Base-by-base conservation (phyloP, 257 asterid species). In the Salvia splendens region DNA sequence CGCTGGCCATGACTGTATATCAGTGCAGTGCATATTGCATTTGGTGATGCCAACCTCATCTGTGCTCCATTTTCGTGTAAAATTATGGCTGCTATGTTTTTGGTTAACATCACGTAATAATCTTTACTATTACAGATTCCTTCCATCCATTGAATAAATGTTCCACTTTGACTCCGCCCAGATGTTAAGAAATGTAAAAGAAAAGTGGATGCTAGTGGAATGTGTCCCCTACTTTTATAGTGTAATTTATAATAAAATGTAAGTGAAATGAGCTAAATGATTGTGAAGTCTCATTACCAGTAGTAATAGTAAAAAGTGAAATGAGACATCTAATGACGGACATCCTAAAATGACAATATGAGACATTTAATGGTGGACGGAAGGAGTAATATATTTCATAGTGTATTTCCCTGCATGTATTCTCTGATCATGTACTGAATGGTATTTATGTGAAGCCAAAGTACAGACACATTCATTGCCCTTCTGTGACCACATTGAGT, bases 401-500 rank as follows among this genome's bases (percentile, higher is more conserved):
- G 3, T 50, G 17, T 14, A 15, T 63, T 30, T 58, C 10, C 5
- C 40, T 53, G 67, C 58, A 24, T 6, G 63, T 45, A 12, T 69
- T 50, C 30, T 52, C 43, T 45, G 50, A 35, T 45, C 11, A 47
- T 11, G 50, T 64, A 62, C 73, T 73, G 3, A 50, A 46, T 53
- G 36, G 50, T 46, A 30, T 60, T 63, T 68, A 35, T n/a, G 62
- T 33, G 12, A n/a, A 50, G 4, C 30, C 53, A 24, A 15, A 65
- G 16, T 55, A 58, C 73, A 65, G 81, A 70, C 12, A 3, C 65
- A 1, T 61, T 61, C 46, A 45, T 57, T 20, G 20, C 62, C 4
- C 32, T 61, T 45, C 43, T 63, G 55, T 59, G 50, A 60, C 58
- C 45, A 20, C 36, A 36, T 66, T 42, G 56, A 61, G 45, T 42